phyloP scores from a whole-genome alignment of 768 basidiomycete genomes.

The Mycena filopes region DNA sequence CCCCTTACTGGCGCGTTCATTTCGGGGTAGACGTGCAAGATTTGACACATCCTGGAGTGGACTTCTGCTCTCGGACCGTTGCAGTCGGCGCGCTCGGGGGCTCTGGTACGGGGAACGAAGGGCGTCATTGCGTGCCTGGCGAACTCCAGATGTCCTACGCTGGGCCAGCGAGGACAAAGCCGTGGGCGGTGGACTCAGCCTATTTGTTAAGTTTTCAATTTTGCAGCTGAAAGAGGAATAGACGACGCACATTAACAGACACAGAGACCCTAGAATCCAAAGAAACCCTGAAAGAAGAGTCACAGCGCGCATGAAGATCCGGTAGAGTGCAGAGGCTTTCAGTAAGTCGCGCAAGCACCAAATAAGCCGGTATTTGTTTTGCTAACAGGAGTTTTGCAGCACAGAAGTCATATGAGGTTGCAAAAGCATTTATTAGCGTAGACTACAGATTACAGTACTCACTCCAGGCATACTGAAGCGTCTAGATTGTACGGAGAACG shows the following conservation, averaged over 20 bases:
- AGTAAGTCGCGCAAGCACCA: too few species aligned
- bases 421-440: too few species aligned
- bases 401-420: too few species aligned
- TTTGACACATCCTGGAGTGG: background rate
- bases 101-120: background rate
- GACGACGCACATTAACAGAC: background rate
- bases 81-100: background rate
- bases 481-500: too few species aligned
- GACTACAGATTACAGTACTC: too few species aligned
- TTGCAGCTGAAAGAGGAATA: background rate
- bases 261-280: background rate
- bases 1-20: too few species aligned
- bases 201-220: too few species aligned
- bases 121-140: slow-evolving; percentile 18
- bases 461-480: too few species aligned
- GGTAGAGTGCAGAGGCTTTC: too few species aligned
- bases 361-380: too few species aligned
- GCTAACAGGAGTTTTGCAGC: too few species aligned
- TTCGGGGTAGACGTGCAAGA: background rate
- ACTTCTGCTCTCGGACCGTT: background rate
- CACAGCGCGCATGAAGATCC: slow-evolving; percentile 33
- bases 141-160: background rate
- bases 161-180: background rate
- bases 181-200: background rate
- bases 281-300: background rate